Evolutionary conservation across 371 early-diverging fungal genomes (phyloP).

Genomic region (Rhizopus microsporus): DNA sequence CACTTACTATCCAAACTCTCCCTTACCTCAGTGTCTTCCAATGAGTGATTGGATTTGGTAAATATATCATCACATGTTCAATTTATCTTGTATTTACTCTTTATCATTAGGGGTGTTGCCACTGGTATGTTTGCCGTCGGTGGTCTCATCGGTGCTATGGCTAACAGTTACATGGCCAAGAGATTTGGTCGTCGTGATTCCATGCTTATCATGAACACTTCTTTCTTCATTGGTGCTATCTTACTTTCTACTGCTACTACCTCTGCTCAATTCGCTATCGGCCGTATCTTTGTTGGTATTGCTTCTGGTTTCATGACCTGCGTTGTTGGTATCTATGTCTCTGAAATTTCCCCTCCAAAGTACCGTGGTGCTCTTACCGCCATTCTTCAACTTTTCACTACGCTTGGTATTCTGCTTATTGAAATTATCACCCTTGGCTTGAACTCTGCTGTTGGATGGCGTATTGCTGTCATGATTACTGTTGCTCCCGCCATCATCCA

Average conservation of each 20-base stretch:
- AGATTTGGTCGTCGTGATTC: conserved; percentile 69
- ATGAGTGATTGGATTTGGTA: conserved; percentile 55
- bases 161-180: conserved; percentile 57
- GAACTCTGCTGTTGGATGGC: conserved; percentile 66
- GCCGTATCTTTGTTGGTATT: conserved; percentile 83
- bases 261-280: conserved; percentile 69
- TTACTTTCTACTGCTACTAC: conserved; percentile 61
- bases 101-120: conserved; percentile 55
- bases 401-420: conserved; percentile 75
- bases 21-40: conserved; percentile 46
- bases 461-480: conserved; percentile 62
- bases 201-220: conserved; percentile 64
- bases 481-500: conserved; percentile 70
- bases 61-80: conserved; percentile 12
- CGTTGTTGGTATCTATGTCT: conserved; percentile 79
- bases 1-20: conserved; percentile 39
- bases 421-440: conserved; percentile 63
- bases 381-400: conserved; percentile 77
- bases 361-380: conserved; percentile 73
- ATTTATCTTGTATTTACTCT: conserved; percentile 10
- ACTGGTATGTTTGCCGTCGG: conserved; percentile 74
- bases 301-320: conserved; percentile 82
- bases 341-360: conserved; percentile 76
- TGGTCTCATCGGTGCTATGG: conserved; percentile 73
- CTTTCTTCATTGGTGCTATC: conserved; percentile 69